Evolutionary conservation across 148 eudicot genomes (phyloP), one percentile per base, ranked within the genome.

Genomic region (Silene latifolia): DNA sequence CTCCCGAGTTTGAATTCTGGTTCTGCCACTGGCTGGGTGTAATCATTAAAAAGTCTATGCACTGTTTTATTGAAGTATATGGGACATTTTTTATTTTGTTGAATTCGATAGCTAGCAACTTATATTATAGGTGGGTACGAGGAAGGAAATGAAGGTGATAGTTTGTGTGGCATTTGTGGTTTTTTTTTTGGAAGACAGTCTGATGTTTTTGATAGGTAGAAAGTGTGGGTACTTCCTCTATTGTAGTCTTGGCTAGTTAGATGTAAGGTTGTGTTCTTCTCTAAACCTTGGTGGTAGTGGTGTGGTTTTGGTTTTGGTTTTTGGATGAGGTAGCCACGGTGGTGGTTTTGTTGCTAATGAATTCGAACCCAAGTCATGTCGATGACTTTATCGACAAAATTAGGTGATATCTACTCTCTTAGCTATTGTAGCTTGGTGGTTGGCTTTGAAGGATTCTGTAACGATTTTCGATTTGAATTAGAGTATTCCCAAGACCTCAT

Each of bases 61-160:
- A 15, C 42, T 70, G 61, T 70, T 51, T 70, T 53, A 53, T 70
- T 70, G 61, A 12, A 51, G 44, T 70, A 25, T 53, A n/a, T n/a
- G n/a, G n/a, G 61, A 9, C 39, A 51, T 0, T 39, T 39, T 39
- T 54, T 51, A 51, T 7, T 62, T 24, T 62, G 66, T 23, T 62
- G 66, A 62, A 19, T 19, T 62, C 14, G 56, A 51, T 62, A 63
- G 67, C 42, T 27, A 63, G 4, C 44, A 63, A 25, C 15, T 25
- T 27, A 29, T 14, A 29, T 32, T 63, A n/a, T n/a, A 12, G 67
- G 44, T 63, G 42, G 39, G 42, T 29, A 4, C 29, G 19, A 25
- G 18, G 7, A 14, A 27, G 4, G 42, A 27, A 5, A 27, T 63
- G n/a, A 14, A 19, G 44, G 71, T 42, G 53, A n/a, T 21, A 42